Evolutionary conservation across 2,329 filamentous ascomycete genomes (phyloP).

Genomic region (Lecanicillium sp.): DNA sequence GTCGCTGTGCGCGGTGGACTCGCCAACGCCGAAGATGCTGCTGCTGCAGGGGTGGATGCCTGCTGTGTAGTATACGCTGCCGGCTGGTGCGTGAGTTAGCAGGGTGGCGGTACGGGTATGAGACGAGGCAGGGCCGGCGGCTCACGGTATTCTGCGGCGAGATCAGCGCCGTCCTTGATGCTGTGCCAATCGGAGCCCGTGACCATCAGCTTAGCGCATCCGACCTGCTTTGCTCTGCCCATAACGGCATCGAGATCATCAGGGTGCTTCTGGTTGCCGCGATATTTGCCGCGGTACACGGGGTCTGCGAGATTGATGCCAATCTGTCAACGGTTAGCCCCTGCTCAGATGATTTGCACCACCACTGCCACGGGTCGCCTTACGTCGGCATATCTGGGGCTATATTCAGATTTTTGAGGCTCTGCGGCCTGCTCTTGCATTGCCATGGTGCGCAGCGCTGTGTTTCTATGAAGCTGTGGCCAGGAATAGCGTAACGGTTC

Average conservation of each 20-base stretch:
- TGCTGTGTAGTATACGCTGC: conserved; percentile 79
- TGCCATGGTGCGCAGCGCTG: conserved; percentile 3
- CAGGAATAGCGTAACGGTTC: neutral
- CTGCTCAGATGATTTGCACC: neutral
- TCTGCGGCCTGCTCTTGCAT: neutral
- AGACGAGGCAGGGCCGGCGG: conserved; percentile 17
- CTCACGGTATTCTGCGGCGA: conserved; percentile 70
- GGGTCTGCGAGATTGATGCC: conserved; percentile 95
- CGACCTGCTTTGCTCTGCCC: conserved; percentile 67
- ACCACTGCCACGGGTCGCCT: conserved; percentile 19
- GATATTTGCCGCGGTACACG: conserved; percentile 79
- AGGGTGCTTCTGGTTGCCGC: conserved; percentile 69
- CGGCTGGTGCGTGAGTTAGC: conserved; percentile 44
- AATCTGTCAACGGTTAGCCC: conserved; percentile 45
- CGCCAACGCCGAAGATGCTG: conserved; percentile 53
- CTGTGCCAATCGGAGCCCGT: conserved; percentile 84
- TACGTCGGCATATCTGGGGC: conserved; percentile 58
- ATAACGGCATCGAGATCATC: conserved; percentile 72
- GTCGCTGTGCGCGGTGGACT: conserved; percentile 41
- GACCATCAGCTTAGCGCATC: conserved; percentile 85
- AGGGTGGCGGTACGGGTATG: neutral
- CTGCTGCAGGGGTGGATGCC: conserved; percentile 92
- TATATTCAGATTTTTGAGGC: neutral
- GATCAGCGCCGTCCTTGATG: conserved; percentile 65
- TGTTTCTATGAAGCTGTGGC: neutral